Evolutionary conservation across 2,329 filamentous ascomycete species (phyloP).

Genomic region (Emmonsiellopsis sp.): DNA sequence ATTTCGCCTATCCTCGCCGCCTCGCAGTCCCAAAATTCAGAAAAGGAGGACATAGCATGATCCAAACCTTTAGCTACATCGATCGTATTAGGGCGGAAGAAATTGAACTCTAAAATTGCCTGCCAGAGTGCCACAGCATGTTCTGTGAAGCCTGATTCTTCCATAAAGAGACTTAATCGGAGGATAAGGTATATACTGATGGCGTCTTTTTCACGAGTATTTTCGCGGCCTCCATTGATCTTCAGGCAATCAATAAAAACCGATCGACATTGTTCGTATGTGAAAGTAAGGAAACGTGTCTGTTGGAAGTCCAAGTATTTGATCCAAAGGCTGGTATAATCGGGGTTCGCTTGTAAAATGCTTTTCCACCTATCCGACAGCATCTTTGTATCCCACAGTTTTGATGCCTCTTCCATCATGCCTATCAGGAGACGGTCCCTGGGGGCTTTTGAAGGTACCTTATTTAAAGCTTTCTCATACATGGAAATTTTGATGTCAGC

Average conservation of each 20-base stretch:
- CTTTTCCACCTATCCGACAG: conserved; percentile 58
- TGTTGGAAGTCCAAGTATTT: conserved; percentile 64
- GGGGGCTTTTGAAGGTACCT: conserved; percentile 39
- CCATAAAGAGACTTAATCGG: conserved; percentile 62
- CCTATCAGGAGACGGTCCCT: conserved; percentile 56
- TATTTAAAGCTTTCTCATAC: conserved; percentile 65
- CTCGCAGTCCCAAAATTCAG: conserved; percentile 83
- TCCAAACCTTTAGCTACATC: conserved; percentile 10
- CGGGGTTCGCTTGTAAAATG: conserved; percentile 46
- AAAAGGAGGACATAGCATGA: conserved; percentile 39
- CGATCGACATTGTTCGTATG: conserved; percentile 55
- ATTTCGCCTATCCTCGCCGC: conserved; percentile 67
- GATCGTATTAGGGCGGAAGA: conserved; percentile 46
- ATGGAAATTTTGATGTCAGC: conserved; percentile 73
- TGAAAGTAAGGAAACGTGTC: conserved; percentile 57
- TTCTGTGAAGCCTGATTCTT: conserved; percentile 70
- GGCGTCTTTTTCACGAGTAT: conserved; percentile 14
- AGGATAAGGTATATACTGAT: conserved; percentile 63
- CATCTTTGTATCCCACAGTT: conserved; percentile 60
- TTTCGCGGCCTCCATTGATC: conserved; percentile 21
- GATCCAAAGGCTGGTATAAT: conserved; percentile 60
- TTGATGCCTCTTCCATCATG: conserved; percentile 64
- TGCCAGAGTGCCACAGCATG: conserved; percentile 76
- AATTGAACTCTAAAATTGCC: conserved; percentile 62
- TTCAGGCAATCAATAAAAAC: conserved; percentile 52